phyloP scores from a whole-genome alignment of 352 stramenopile genomes.

The Globisporangium rhizosaccharum region DNA sequence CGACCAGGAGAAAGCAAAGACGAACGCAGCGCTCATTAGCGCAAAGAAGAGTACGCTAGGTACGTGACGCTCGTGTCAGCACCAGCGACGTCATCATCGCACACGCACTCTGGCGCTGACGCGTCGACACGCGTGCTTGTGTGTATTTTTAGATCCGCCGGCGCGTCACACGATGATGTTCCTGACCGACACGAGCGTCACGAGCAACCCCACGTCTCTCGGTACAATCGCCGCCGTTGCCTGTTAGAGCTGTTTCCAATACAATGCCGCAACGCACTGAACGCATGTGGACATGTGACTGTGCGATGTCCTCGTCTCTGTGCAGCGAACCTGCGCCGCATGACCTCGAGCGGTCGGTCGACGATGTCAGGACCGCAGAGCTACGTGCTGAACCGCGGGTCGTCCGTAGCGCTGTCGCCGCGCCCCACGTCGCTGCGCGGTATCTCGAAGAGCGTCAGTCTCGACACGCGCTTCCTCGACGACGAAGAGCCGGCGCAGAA shows the following conservation, averaged over 20 bases:
- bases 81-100: background rate
- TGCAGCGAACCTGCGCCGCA: constrained; percentile 52
- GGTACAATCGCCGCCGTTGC: constrained; percentile 20
- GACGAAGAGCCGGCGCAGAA: constrained; percentile 67
- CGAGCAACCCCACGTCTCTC: constrained; percentile 21
- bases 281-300: constrained; percentile 1
- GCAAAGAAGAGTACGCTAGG: constrained; percentile 30
- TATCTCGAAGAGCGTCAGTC: constrained; percentile 75
- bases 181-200: constrained; percentile 22
- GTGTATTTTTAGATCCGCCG: constrained; percentile 18
- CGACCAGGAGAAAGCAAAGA: constrained; percentile 49
- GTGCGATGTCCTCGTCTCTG: constrained; percentile 6
- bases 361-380: constrained; percentile 29
- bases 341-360: constrained; percentile 36
- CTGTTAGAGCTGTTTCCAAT: constrained; percentile 12
- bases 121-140: background rate
- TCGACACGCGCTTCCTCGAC: constrained; percentile 42
- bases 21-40: constrained; percentile 19
- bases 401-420: constrained; percentile 52
- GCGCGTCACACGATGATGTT: constrained; percentile 48
- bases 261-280: constrained; percentile 20
- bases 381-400: constrained; percentile 38
- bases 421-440: constrained; percentile 32
- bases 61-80: constrained; percentile 21
- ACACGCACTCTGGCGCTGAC: background rate